A percentile compares a stretch with the other conserved stretches of the same genome.
Evolutionary conservation across 108 stramenopile species (phyloP).

Genomic region (Skeletonema costatum): DNA sequence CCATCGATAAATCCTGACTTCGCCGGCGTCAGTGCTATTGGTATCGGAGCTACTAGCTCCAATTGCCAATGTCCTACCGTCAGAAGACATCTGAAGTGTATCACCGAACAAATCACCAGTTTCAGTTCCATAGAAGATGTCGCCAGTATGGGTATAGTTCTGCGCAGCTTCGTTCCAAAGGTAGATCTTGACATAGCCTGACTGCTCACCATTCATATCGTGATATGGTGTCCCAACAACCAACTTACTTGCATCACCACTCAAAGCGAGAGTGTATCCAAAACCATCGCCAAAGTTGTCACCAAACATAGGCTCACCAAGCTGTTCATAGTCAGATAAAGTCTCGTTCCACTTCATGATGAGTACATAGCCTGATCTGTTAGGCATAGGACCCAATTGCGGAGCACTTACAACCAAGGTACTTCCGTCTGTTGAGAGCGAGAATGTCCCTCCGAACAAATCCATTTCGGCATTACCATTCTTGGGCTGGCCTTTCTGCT

Average conservation of each 20-base stretch:
- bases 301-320: not conserved
- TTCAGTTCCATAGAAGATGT: not conserved
- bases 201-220: not conserved
- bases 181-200: not conserved
- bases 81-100: not conserved
- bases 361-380: not conserved
- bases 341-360: not conserved
- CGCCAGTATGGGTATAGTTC: not conserved
- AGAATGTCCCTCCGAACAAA: not conserved
- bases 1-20: not conserved
- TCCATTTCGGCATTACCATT: not conserved
- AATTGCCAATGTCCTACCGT: not conserved
- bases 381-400: not conserved
- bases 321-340: not conserved
- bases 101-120: not conserved
- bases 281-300: not conserved
- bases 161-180: not conserved
- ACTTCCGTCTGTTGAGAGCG: not conserved
- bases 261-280: not conserved
- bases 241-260: not conserved
- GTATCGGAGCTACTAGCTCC: not conserved
- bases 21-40: not conserved
- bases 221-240: not conserved
- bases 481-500: not conserved
- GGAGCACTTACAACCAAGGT: not conserved